Evolutionary conservation across 148 eudicot species (phyloP), one percentile per base, ranked within the genome.

Genomic region (Camellia sinensis): DNA sequence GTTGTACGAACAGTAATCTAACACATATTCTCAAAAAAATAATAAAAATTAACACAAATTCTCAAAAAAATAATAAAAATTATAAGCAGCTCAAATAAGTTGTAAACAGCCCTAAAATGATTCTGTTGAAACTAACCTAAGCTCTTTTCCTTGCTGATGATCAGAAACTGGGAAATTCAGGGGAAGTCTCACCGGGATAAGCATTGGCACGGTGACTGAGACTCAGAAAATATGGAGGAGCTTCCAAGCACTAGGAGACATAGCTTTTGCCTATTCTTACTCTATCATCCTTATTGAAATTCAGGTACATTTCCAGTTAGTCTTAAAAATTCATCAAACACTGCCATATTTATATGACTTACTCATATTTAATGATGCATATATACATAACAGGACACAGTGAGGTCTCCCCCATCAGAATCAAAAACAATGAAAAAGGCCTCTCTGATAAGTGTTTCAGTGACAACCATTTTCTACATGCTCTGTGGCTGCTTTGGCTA

Each of bases 251-350:
- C 89, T 91, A 52, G 95, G 95, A 18, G 95, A 88, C 65, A 89
- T 91, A 64, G 95, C 95, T 40, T 91, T 91, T 73, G 95, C 95
- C 12, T 91, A 91, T 69, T 91, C 95, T 54, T 91, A 84, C 90
- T 91, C 95, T 5, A 80, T 91, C 81, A 89, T 91, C 57, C 91
- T 91, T 29, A 88, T 91, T 52, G 92, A 91, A 81, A 91, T 91
- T 64, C 90, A 88, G 89, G 89, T 86, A 53, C 15, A 41, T 76
- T 13, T 53, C 37, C 37, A 29, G 7, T 44, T 59, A 9, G 7
- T 22, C 41, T 3, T 5, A 3, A 6, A 21, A 6, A 21, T 22
- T 10, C 57, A 48, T 21, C 68, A 6, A 11, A 7, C 46, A 53
- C 14, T 40, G 61, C 12, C 61, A 17, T 61, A 3, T 18, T 61